Base-by-base conservation (phyloP, 495 filamentous ascomycete genomes). In the Penicillium chermesinum region DNA sequence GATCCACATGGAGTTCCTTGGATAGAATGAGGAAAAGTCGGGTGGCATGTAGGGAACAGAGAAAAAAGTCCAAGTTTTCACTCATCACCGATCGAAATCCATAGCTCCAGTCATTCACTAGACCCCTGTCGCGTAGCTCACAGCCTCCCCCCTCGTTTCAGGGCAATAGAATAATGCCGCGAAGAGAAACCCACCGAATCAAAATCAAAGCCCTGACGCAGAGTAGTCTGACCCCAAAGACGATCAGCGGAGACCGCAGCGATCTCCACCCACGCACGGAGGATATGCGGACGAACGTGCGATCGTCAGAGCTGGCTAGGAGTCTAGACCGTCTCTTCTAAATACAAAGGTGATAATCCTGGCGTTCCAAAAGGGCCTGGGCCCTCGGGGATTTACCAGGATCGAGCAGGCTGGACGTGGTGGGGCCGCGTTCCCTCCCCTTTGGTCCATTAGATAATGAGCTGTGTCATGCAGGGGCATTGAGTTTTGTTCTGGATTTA, bases 291-390 rank as follows among this genome's bases (percentile, higher is more conserved):
- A 50, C 41, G 27, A 45, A 40, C 41, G 20, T 36, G 41, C 22
- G 36, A 44, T 39, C 22, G 41, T 36, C 44, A 45, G 20, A 20
- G 22, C 16, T 33, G 33, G 30, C n/a, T n/a, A n/a, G n/a, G 32
- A 36, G 39, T 50, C 48, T 50, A 50, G 48, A 50, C 48, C 48
- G 30, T 21, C 27, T 13, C 18, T 20, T 30, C 6, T 48, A 40
- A 20, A 42, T 19, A 7, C 8, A 16, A 41, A 25, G 35, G 16
- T n/a, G 16, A 13, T 32, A 33, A 25, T 43, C 15, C 41, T 32
- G 14, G 13, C 15, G 40, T 27, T 44, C 42, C 9, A 21, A 3
- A 10, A 38, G 44, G 44, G 44, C 44, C 44, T 22, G 21, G 44
- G 8, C 44, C 44, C 44, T 32, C 44, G 44, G 44, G 44, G 44